Evolutionary conservation across 768 basidiomycete genomes (phyloP), one percentile per base, ranked within the genome.

Genomic region (Tricholomella constricta): DNA sequence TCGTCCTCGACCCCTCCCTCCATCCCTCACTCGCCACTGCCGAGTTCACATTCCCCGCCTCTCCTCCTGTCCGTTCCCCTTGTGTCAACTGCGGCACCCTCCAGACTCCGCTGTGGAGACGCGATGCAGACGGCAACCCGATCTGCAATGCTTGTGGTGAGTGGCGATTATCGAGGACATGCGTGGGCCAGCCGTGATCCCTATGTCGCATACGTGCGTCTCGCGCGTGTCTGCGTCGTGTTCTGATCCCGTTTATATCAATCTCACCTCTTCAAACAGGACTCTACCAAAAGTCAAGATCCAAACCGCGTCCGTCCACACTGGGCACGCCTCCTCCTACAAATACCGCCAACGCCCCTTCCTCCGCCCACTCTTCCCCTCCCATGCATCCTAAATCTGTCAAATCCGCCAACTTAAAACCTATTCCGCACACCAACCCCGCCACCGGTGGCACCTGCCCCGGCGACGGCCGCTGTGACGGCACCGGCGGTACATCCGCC

Each of bases 391-490:
- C 54, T 32, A 63, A 46, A 42, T 35, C 52, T 37, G 36, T 37
- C 37, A 15, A 41, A 17, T 27, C 26, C 47, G 41, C 23, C 8
- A 42, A 55, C 25, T 14, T 29, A 22, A 61, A 56, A 46, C 35
- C 48, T n/a, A 14, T 38, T 6, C 34, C 44, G 17, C 55, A 17
- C 54, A 41, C 47, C 8, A 42, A 49, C 19, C 42, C 45, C 29
- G 4, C 43, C 35, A 45, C 53, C 14, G 71, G 73, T 27, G 88
- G 89, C 56, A 95, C 95, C n/a, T 99, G 97, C 71, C 97, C 97
- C 3, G 97, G 97, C 52, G 97, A 98, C 73, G 97, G 97, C 29
- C 83, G 91, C 61, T 99, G 97, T 73, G 93, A 99, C 72, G 97
- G 97, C 59, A 95, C 92, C 11, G 97, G 97, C 62, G 97, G 97